A percentile compares a stretch with the other conserved stretches of the same genome.
These are phyloP conservation scores for Thalassiosira ordinaria DNA, from an alignment of 352 stramenopile genomes.

Conservation along the genomic window DNA sequence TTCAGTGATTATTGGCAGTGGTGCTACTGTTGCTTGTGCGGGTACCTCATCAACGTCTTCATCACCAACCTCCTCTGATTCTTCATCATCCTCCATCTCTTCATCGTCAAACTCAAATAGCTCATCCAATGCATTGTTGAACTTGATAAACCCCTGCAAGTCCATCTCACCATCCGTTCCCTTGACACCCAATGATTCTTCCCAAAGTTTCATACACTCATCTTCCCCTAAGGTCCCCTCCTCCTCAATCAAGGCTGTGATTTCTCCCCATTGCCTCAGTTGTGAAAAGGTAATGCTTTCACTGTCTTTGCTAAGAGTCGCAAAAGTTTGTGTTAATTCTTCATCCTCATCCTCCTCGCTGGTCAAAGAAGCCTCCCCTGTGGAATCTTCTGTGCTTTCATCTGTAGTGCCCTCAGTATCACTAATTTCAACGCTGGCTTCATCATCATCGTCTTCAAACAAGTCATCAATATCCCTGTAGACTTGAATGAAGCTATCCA, in stretches of 20 bases:
- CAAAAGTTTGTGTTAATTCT: conserved; percentile 29
- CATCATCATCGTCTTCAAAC: conserved; percentile 75
- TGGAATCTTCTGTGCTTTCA: background rate
- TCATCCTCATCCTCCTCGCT: conserved; percentile 22
- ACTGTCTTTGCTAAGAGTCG: conserved; percentile 8
- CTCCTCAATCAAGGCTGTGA: conserved; percentile 57
- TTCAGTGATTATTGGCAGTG: conserved; percentile 49
- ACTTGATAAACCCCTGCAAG: conserved; percentile 67
- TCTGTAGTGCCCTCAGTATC: background rate
- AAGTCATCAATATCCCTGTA: conserved; percentile 82
- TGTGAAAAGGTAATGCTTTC: conserved; percentile 21
- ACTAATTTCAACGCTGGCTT: conserved; percentile 10
- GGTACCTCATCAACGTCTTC: background rate
- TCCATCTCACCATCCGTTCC: conserved; percentile 49
- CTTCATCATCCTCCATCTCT: conserved; percentile 35
- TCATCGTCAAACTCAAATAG: conserved; percentile 80
- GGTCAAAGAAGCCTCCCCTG: background rate
- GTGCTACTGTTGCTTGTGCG: background rate
- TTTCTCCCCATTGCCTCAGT: conserved; percentile 72
- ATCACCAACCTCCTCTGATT: background rate
- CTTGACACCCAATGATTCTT: conserved; percentile 38
- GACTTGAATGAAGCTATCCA: conserved; percentile 75
- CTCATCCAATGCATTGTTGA: conserved; percentile 75
- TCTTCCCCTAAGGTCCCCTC: conserved; percentile 67
- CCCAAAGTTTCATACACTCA: conserved; percentile 74